These are phyloP conservation scores for Stephanodiscus minutulus DNA, from an alignment of 108 stramenopile genomes.

Conservation along the genomic window DNA sequence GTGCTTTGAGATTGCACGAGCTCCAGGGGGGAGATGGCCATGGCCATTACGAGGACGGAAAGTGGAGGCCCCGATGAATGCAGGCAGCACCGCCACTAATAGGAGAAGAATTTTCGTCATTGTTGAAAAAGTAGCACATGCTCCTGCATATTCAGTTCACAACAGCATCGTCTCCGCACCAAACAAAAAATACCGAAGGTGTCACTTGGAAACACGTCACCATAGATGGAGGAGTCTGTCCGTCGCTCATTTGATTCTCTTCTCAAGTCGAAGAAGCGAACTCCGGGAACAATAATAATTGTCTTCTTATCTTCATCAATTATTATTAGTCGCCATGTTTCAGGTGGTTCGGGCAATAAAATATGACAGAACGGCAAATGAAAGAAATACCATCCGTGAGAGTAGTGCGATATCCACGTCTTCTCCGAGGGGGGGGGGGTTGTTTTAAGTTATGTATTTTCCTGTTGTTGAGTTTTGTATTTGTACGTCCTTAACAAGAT, in stretches of 20 bases:
- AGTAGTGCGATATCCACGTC: background rate
- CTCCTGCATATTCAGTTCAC: no score
- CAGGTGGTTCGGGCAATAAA: conserved; percentile 54
- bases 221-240: background rate
- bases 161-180: no score
- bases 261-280: no score
- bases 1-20: background rate
- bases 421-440: no score
- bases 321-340: conserved; percentile 46
- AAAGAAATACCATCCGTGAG: conserved; percentile 47
- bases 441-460: background rate
- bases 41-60: conserved; percentile 25
- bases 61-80: conserved; percentile 31
- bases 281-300: no score
- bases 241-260: no score
- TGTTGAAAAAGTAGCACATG: no score
- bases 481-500: background rate
- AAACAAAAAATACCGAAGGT: no score
- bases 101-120: conserved; percentile 21
- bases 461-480: background rate
- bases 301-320: background rate
- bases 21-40: conserved; percentile 9
- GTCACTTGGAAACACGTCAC: no score
- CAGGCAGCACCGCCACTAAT: conserved; percentile 29
- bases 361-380: conserved; percentile 66